Conservation (phyloP, 495 filamentous ascomycete species). For the Penicillium roqueforti region DNA sequence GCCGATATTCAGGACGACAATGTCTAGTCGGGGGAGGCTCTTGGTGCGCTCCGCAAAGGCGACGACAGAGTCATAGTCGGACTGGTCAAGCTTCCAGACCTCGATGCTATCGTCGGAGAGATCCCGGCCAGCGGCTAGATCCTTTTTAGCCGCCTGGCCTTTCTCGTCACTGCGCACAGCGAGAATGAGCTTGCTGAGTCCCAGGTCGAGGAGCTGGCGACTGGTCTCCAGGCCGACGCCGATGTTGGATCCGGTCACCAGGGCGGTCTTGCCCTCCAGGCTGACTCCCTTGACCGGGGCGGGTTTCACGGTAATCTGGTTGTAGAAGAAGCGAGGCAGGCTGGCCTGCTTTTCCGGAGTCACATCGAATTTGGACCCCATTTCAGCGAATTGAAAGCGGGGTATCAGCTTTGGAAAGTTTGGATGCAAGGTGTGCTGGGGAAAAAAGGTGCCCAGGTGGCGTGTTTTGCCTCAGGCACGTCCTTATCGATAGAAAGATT, state of each 20-base stretch:
- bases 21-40: constrained; percentile 16
- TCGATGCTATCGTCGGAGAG: constrained; percentile 21
- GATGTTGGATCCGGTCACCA: constrained; percentile 43
- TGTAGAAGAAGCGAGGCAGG: neutral
- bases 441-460: too few relatives aligned
- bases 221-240: constrained; percentile 41
- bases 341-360: neutral
- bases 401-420: too few relatives aligned
- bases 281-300: neutral
- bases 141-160: constrained; percentile 26
- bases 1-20: constrained; percentile 28
- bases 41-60: constrained; percentile 22
- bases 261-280: constrained; percentile 26
- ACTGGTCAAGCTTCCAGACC: constrained; percentile 30
- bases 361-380: neutral
- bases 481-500: too few relatives aligned
- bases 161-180: constrained; percentile 41
- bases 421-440: too few relatives aligned
- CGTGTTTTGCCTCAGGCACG: too few relatives aligned
- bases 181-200: constrained; percentile 41
- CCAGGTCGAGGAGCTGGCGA: constrained; percentile 33
- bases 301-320: neutral
- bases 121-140: neutral
- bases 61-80: constrained; percentile 22
- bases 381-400: too few relatives aligned